These are phyloP conservation scores for Pugionium dolabratum DNA, from an alignment of 345 rosid species.

Conservation along the genomic window DNA sequence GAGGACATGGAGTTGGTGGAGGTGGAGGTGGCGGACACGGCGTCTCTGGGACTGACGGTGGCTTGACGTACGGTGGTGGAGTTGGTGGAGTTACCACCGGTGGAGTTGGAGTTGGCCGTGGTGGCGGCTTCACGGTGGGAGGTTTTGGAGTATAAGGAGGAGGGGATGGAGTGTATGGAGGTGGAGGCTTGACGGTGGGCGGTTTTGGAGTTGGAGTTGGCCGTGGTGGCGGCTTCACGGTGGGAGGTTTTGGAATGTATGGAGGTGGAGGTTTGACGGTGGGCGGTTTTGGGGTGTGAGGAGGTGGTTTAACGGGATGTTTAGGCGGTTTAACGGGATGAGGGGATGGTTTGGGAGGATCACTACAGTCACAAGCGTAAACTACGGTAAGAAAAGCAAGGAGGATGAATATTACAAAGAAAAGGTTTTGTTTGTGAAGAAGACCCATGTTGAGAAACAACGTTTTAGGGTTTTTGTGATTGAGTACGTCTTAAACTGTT, in stretches of 20 bases:
- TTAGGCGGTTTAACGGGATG: slow-evolving; percentile 46
- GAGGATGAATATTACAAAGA: slow-evolving; percentile 27
- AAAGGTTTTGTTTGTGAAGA: slow-evolving; percentile 34
- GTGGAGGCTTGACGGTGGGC: slow-evolving; percentile 34
- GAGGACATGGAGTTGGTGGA: slow-evolving; percentile 36
- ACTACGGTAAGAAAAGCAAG: slow-evolving; percentile 19
- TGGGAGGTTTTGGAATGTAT: slow-evolving; percentile 37
- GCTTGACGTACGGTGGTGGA: neutral
- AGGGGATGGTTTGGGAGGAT: slow-evolving; percentile 42
- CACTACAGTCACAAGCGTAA: slow-evolving; percentile 38
- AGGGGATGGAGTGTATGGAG: slow-evolving; percentile 26
- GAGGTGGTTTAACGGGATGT: slow-evolving; percentile 45
- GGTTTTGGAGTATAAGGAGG: slow-evolving; percentile 8
- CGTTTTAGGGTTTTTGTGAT: slow-evolving; percentile 21
- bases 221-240: slow-evolving; percentile 24
- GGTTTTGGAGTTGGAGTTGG: slow-evolving; percentile 28
- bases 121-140: slow-evolving; percentile 31
- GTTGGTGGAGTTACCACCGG: neutral
- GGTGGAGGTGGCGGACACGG: slow-evolving; percentile 48
- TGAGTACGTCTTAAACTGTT: slow-evolving; percentile 28
- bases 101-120: slow-evolving; percentile 16
- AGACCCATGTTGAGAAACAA: slow-evolving; percentile 29
- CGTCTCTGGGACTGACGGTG: slow-evolving; percentile 38
- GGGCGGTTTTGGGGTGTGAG: slow-evolving; percentile 39
- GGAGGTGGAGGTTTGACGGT: slow-evolving; percentile 36